These are phyloP conservation scores for Paxillus involutus DNA, from an alignment of 768 basidiomycete genomes.

Conservation along the genomic window DNA sequence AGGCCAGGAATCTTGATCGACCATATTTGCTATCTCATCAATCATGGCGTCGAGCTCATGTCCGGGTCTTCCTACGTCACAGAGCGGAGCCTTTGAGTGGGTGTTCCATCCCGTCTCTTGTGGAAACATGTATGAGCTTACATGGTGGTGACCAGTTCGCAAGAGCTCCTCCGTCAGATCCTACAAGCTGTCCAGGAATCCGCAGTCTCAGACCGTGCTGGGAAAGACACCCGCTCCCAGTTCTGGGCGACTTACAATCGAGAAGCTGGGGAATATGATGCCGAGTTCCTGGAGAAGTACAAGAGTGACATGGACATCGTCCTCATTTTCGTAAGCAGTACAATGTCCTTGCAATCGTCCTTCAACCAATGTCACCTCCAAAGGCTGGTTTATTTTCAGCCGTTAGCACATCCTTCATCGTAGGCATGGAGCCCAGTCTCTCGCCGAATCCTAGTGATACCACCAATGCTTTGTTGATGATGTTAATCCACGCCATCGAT, in stretches of 20 bases:
- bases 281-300: constrained; percentile 16
- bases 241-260: constrained; percentile 14
- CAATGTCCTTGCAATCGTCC: neutral
- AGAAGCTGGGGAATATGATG: constrained; percentile 16
- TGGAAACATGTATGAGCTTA: neutral
- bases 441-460: constrained; percentile 28
- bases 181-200: neutral
- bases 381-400: constrained; percentile 43
- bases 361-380: neutral
- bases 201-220: neutral
- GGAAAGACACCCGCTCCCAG: neutral
- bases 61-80: neutral
- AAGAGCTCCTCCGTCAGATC: neutral
- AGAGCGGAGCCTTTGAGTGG: neutral
- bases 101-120: neutral
- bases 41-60: neutral
- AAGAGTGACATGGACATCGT: constrained; percentile 19
- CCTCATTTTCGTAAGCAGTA: constrained; percentile 20
- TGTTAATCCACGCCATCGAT: constrained; percentile 9
- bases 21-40: too few species aligned
- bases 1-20: too few species aligned
- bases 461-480: constrained; percentile 29
- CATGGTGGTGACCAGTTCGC: neutral
- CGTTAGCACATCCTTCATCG: constrained; percentile 37
- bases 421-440: constrained; percentile 35